Evolutionary conservation across 768 basidiomycete genomes (phyloP).

Genomic region (Phanerochaete sordida): DNA sequence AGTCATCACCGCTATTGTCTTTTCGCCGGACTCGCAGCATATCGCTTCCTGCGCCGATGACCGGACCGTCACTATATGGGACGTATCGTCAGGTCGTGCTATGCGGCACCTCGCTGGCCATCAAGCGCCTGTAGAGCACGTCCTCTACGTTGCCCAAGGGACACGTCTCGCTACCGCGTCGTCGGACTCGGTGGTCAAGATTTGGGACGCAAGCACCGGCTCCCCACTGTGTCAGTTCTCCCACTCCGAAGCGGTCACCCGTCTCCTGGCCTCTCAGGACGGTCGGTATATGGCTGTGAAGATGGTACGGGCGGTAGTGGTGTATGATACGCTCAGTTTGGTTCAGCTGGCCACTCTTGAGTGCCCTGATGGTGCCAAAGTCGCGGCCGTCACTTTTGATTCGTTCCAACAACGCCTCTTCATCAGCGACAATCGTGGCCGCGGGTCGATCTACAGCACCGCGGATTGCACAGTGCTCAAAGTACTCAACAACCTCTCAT

Average conservation of each 20-base stretch:
- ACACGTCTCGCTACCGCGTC: conserved; percentile 39
- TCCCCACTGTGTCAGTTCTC: conserved; percentile 13
- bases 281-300: too few species aligned
- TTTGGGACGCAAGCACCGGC: conserved; percentile 26
- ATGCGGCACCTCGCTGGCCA: conserved; percentile 3
- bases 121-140: conserved; percentile 19
- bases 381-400: too few species aligned
- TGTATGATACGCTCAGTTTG: too few species aligned
- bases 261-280: too few species aligned
- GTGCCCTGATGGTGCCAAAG: too few species aligned
- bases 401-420: too few species aligned
- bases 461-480: too few species aligned
- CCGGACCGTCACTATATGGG: conserved; percentile 16
- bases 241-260: conserved; percentile 27
- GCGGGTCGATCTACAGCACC: too few species aligned
- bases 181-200: conserved; percentile 22
- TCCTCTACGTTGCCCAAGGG: conserved; percentile 40
- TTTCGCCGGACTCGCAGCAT: conserved; percentile 21
- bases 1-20: conserved; percentile 19
- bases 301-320: too few species aligned
- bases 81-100: conserved; percentile 13
- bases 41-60: conserved; percentile 21
- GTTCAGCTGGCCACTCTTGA: too few species aligned
- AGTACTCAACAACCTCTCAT: too few species aligned
- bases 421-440: too few species aligned